Evolutionary conservation across 192 early-diverging fungal species (phyloP), one percentile per base, ranked within the genome.

Genomic region (Podila horticola): DNA sequence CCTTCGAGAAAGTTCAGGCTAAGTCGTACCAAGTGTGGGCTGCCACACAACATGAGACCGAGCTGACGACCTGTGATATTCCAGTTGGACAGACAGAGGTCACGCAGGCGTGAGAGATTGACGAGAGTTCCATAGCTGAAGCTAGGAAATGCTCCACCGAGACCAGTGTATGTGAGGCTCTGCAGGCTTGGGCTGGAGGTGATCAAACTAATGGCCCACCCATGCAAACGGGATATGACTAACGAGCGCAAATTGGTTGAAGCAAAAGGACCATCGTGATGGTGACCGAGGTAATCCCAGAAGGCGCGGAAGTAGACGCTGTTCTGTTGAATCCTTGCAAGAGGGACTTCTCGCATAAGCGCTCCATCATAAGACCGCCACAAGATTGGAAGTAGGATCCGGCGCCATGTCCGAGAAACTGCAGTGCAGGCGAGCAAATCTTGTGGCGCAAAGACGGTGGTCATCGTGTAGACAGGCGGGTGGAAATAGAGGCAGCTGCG

Each of bases 81-180:
- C 41, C 67, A 70, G 57, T 76, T 76, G 17, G 74, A 76, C 9
- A 76, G 58, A 28, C 67, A 76, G 13, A 70, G 68, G 20, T 76
- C 74, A 10, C 48, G 33, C 2, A 76, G 48, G n/a, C 55, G 64
- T 12, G 58, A 5, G 58, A 74, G 66, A 19, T 38, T 26, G 9
- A 30, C 31, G 5, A 74, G 34, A 2, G 73, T 51, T 26, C 15
- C 22, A 30, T 51, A 74, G n/a, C 67, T 60, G 8, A 12, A 34
- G 26, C 52, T 36, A 17, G 24, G 19, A 31, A 74, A 50, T 0
- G 59, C 6, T 20, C n/a, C 29, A 1, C 66, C 66, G 17, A 63
- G 22, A 19, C 73, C 65, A 33, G 66, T 68, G 66, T 66, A 74
- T 20, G 73, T 74, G n/a, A 74, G 36, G 41, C 67, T 65, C 5